Conservation (phyloP, 306 rosid species). For the Potentilla sterilis region DNA sequence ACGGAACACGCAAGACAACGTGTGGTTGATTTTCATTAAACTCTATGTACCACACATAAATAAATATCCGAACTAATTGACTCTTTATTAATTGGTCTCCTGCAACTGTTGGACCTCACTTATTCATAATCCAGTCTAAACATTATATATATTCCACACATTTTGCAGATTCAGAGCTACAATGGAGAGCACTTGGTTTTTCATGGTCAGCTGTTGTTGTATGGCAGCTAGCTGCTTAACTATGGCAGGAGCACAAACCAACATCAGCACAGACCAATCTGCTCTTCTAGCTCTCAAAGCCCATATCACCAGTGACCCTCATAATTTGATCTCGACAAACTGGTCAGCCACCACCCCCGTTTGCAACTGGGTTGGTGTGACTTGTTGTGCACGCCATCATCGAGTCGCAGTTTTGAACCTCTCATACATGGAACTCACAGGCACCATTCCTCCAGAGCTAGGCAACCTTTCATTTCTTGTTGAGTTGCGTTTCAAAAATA, state of each 20-base stretch:
- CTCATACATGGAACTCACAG: constrained; percentile 17
- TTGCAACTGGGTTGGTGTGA: constrained; percentile 26
- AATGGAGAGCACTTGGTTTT: neutral
- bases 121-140: too few species aligned
- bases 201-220: neutral
- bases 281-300: constrained; percentile 29
- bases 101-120: too few species aligned
- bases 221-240: neutral
- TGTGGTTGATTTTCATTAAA: too few species aligned
- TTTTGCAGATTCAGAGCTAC: too few species aligned
- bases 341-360: constrained; percentile 9
- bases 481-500: too few species aligned
- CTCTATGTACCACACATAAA: too few species aligned
- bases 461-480: constrained; percentile 28
- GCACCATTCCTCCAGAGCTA: constrained; percentile 17
- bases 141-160: too few species aligned
- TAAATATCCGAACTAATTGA: too few species aligned
- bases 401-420: constrained; percentile 14
- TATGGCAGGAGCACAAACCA: neutral
- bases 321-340: neutral
- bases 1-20: too few species aligned
- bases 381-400: neutral
- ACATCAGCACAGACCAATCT: constrained; percentile 18
- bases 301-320: constrained; percentile 20
- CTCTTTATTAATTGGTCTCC: too few species aligned